Percentiles rank a stretch among this genome's conserved stretches.
Conservation (phyloP, 495 filamentous ascomycete genomes). For the Penicillium longicatenatum region DNA sequence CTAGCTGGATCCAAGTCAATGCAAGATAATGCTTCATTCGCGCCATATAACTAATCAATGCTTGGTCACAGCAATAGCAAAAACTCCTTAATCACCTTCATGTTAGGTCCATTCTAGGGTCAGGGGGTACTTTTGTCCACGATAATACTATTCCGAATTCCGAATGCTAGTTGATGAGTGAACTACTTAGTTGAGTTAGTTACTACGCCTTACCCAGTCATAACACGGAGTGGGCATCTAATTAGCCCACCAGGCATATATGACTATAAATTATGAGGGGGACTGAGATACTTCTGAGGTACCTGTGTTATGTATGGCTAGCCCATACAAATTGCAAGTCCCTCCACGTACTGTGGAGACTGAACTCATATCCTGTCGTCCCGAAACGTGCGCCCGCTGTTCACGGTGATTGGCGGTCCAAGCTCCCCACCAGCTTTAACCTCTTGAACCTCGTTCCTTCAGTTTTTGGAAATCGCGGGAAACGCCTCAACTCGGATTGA, state of each 20-base stretch:
- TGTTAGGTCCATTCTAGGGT: too few relatives aligned
- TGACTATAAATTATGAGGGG: background rate
- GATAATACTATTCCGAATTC: too few relatives aligned
- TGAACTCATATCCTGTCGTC: background rate
- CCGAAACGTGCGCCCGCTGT: conserved; percentile 25
- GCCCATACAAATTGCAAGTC: background rate
- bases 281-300: background rate
- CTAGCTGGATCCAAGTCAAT: too few relatives aligned
- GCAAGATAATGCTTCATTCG: too few relatives aligned
- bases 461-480: conserved; percentile 10
- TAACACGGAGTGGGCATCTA: too few relatives aligned
- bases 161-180: too few relatives aligned
- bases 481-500: background rate
- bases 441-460: conserved; percentile 17
- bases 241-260: too few relatives aligned
- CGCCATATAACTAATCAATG: too few relatives aligned
- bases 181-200: too few relatives aligned
- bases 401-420: conserved; percentile 27
- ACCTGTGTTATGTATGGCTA: background rate
- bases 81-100: too few relatives aligned
- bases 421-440: conserved; percentile 22
- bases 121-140: too few relatives aligned
- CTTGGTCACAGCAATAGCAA: background rate
- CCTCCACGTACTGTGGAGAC: background rate
- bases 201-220: too few relatives aligned